A percentile compares a stretch with the other conserved stretches of the same genome.
Evolutionary conservation across 2,329 filamentous ascomycete genomes (phyloP).

Genomic region (Colletotrichum spinosum): DNA sequence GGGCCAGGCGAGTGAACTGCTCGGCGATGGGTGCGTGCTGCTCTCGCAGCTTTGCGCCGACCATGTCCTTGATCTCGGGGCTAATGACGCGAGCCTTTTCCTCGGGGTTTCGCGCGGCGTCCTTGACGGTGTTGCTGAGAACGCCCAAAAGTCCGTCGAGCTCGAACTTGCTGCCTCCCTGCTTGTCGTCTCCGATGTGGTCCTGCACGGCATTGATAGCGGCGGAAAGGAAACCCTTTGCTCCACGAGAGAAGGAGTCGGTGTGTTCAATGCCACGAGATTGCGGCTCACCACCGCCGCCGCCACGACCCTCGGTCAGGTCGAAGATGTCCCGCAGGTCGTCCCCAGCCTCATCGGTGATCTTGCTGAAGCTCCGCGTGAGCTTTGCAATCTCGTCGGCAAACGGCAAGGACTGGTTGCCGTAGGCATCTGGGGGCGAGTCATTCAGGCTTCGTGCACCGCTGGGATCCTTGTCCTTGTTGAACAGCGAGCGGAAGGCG

Average conservation of each 20-base stretch:
- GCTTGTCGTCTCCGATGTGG: constrained; percentile 47
- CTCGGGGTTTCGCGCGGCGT: constrained; percentile 57
- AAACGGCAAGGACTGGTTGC: constrained; percentile 55
- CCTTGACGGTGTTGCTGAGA: constrained; percentile 56
- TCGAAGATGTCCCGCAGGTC: constrained; percentile 58
- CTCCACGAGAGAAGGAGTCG: constrained; percentile 44
- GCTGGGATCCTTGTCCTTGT: constrained; percentile 45
- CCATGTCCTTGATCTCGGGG: constrained; percentile 59
- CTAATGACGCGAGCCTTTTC: constrained; percentile 58
- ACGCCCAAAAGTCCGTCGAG: constrained; percentile 57
- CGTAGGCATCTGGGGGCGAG: constrained; percentile 54
- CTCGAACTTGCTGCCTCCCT: constrained; percentile 48
- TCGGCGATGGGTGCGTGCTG: constrained; percentile 58
- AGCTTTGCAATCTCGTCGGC: constrained; percentile 57
- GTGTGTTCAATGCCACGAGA: constrained; percentile 41
- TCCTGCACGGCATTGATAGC: constrained; percentile 56
- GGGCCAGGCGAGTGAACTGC: constrained; percentile 57
- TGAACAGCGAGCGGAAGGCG: constrained; percentile 58
- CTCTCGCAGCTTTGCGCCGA: constrained; percentile 52
- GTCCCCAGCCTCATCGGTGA: constrained; percentile 54
- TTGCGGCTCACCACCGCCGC: constrained; percentile 38
- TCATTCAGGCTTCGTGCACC: constrained; percentile 45
- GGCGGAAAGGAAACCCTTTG: constrained; percentile 53
- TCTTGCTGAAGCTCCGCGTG: constrained; percentile 53
- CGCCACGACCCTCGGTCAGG: constrained; percentile 50